Conservation (phyloP, 129 eudicot genomes). For the Ambrosia trifida region DNA sequence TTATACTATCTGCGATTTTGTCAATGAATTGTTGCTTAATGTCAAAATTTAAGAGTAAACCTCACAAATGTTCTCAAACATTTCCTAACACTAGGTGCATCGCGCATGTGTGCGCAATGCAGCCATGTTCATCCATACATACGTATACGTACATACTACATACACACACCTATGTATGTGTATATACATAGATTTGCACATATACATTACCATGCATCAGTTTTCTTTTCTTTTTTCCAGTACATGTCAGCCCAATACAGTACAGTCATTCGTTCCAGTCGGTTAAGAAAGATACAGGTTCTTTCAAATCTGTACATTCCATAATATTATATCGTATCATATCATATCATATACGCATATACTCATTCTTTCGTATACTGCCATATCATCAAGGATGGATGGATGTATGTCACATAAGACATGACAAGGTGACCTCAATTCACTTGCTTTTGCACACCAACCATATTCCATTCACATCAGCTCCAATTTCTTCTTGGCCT, state of each 20-base stretch:
- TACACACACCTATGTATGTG: background rate
- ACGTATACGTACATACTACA: background rate
- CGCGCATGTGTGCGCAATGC: background rate
- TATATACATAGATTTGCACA: background rate
- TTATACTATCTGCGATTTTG: no score
- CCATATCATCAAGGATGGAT: conserved; percentile 2
- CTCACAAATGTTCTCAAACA: no score
- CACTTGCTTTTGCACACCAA: conserved; percentile 31
- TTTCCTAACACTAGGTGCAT: no score
- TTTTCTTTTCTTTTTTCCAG: background rate
- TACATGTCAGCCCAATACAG: background rate
- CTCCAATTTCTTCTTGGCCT: conserved; percentile 93
- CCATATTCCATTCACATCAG: conserved; percentile 39
- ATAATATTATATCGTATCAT: background rate
- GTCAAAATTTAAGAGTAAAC: no score
- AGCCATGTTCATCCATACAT: background rate
- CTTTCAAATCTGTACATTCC: background rate
- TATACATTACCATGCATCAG: background rate
- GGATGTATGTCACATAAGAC: conserved; percentile 4
- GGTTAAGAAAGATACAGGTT: background rate
- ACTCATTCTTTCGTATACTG: background rate
- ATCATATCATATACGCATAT: background rate
- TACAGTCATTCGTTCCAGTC: background rate
- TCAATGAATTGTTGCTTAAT: no score
- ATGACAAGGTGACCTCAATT: conserved; percentile 34